These are phyloP conservation scores for Thermoascus crustaceus DNA, from an alignment of 2,329 filamentous ascomycete species.

Conservation along the genomic window DNA sequence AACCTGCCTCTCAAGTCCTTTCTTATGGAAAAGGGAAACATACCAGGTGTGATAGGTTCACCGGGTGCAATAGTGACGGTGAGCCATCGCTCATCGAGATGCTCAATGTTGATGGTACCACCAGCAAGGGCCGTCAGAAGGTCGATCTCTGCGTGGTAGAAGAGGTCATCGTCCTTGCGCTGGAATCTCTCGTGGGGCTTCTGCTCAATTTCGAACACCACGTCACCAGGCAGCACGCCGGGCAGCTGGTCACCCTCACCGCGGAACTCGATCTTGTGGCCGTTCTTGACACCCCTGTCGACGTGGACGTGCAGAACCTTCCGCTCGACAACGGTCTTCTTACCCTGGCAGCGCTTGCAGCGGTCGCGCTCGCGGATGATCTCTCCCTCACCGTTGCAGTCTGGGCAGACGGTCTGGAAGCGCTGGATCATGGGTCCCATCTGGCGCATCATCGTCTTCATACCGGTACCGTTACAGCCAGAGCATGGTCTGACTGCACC, in stretches of 20 bases:
- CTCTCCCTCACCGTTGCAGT: conserved; percentile 96
- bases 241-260: conserved; percentile 96
- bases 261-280: conserved; percentile 93
- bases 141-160: conserved; percentile 93
- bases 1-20: conserved; percentile 16
- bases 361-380: conserved; percentile 94
- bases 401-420: conserved; percentile 97
- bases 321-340: conserved; percentile 95
- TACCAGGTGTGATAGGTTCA: conserved; percentile 89
- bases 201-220: conserved; percentile 98
- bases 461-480: conserved; percentile 86
- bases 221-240: conserved; percentile 86
- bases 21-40: conserved; percentile 25
- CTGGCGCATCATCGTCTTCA: conserved; percentile 99
- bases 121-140: conserved; percentile 90
- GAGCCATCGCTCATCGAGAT: conserved; percentile 95
- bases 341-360: conserved; percentile 92
- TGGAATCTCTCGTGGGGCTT: conserved; percentile 96
- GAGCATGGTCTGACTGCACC: conserved; percentile 90
- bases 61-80: conserved; percentile 87
- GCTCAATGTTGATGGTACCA: conserved; percentile 85
- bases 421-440: conserved; percentile 99
- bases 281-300: conserved; percentile 85
- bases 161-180: conserved; percentile 89
- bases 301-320: conserved; percentile 98